phyloP scores from a whole-genome alignment of 768 basidiomycete species.

The Auricularia cornea region DNA sequence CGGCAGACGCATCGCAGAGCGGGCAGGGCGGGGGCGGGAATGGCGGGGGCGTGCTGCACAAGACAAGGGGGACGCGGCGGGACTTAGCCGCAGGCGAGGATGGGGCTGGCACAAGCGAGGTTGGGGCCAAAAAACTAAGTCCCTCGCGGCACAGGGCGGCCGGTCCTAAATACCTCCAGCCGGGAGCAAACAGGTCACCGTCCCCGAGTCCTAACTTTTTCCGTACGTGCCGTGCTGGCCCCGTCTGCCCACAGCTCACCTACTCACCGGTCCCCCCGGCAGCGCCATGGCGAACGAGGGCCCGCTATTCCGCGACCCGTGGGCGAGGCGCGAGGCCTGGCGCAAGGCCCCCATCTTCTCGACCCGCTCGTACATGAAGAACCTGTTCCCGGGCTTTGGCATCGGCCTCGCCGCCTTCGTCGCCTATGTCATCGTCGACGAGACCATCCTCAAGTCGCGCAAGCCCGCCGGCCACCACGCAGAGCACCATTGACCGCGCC shows the following conservation, averaged over 20 bases:
- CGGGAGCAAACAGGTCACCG: neutral
- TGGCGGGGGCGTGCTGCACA: slow-evolving; percentile 20
- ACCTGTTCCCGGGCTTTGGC: slow-evolving; percentile 90
- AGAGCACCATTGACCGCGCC: neutral
- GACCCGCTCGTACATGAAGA: slow-evolving; percentile 79
- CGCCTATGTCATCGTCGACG: slow-evolving; percentile 82
- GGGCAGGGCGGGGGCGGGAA: slow-evolving; percentile 16
- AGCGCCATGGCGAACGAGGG: slow-evolving; percentile 24
- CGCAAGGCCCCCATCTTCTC: slow-evolving; percentile 84
- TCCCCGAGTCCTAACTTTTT: neutral
- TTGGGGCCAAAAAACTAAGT: neutral
- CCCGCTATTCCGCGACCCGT: slow-evolving; percentile 85
- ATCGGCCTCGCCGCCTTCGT: slow-evolving; percentile 89
- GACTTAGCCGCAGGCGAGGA: neutral
- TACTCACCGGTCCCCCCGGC: neutral
- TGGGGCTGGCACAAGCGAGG: slow-evolving; percentile 1
- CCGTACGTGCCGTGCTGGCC: neutral
- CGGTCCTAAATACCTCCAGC: slow-evolving; percentile 9
- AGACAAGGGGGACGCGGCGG: slow-evolving; percentile 1
- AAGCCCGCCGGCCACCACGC: neutral
- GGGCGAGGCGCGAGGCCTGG: slow-evolving; percentile 92
- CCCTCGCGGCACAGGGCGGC: neutral
- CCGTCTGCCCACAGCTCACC: neutral
- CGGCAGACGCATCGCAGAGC: slow-evolving; percentile 11
- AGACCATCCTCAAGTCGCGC: slow-evolving; percentile 37